phyloP scores from a whole-genome alignment of 2,329 filamentous ascomycete genomes.

The Pestalotiopsis fici region DNA sequence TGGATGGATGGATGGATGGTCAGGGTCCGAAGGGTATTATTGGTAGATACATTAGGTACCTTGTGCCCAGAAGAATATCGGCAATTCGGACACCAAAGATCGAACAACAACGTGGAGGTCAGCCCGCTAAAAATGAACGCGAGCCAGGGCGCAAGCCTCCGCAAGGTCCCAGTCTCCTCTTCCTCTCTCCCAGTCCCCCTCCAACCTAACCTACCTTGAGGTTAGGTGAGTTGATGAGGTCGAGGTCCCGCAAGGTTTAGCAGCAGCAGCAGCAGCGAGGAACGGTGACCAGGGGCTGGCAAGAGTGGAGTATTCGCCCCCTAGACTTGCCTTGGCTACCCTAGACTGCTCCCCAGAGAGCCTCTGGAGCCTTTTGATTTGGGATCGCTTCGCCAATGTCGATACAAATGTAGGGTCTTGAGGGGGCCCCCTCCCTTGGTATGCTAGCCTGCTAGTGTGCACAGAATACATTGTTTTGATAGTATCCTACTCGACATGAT shows the following conservation, averaged over 20 bases:
- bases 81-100: constrained; percentile 1
- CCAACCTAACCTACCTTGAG: no score
- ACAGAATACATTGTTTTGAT: background rate
- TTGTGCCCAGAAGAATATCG: background rate
- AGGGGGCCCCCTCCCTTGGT: background rate
- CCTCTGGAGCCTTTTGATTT: background rate
- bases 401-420: background rate
- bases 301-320: background rate
- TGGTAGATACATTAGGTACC: background rate
- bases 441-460: background rate
- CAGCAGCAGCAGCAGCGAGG: background rate
- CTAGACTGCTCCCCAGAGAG: background rate
- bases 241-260: background rate
- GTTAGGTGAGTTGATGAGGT: background rate
- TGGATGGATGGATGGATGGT: background rate
- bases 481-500: background rate
- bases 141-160: background rate
- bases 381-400: background rate
- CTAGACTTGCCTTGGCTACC: background rate
- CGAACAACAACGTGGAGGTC: background rate
- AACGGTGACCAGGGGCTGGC: background rate
- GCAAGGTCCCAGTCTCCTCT: no score
- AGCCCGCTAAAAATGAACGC: background rate
- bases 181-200: no score
- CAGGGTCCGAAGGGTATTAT: background rate